Base-by-base conservation (phyloP, 352 stramenopile genomes). In the Phytopythium aichiense region DNA sequence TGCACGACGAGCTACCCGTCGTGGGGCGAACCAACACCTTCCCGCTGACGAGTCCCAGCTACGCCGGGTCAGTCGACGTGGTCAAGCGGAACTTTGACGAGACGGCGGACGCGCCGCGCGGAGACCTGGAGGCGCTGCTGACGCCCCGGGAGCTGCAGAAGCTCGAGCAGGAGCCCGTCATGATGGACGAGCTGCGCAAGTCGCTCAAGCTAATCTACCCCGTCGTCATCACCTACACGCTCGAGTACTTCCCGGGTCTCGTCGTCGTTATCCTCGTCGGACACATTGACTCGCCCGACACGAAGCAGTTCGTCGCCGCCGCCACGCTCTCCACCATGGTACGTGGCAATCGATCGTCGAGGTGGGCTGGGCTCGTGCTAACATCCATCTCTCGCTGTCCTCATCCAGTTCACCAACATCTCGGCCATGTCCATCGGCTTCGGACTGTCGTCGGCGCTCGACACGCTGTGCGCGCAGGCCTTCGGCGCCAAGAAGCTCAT, bases 391-490 rank as follows among this genome's bases (percentile, higher is more conserved):
- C 28, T 7, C 12, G 8, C 5, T 20, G 1, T 53, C 23, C 49
- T 13, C 5, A 13, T 64, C 33, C 52, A 74, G 71, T 92, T 90
- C 53, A 89, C 74, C 30, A 92, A 95, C 58, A 71, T 93, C 9
- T 77, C 83, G n/a, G 75, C 78, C 1, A 68, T 93, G 28, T 81
- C 81, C 1, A 77, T 91, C 31, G 82, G 79, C n/a, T 82, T 93
- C 52, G 82, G 82, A 0, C 62, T 95, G 4, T 77, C 85, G 7
- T 89, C 80, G 13, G 87, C 75, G 4, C 72, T 96, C 28, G 87
- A 96, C 67, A 96, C 87, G 50, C 68, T 96, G 3, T 94, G 83
- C 50, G 83, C 81, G 16, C 76, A 91, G 65, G 83, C 85, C 16
- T 84, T 88, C 60, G 85, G 86, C 38, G 84, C 87, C 0, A 70